Percentiles rank a stretch among this genome's conserved stretches.
Conservation (phyloP, 768 basidiomycete genomes). For the Gautieria morchelliformis region DNA sequence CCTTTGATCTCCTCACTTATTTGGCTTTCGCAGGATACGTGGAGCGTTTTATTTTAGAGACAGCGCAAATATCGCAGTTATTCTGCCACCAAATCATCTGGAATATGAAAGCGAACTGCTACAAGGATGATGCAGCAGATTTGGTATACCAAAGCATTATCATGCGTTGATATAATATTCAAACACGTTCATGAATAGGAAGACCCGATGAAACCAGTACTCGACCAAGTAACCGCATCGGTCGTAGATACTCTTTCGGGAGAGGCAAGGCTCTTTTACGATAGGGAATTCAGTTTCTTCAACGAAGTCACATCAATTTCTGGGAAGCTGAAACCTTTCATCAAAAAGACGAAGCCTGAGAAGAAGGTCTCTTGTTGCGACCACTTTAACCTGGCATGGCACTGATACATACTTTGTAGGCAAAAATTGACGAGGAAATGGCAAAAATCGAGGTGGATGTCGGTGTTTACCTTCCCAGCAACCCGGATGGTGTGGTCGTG, state of each 20-base stretch:
- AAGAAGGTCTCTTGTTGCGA: slow-evolving; percentile 63
- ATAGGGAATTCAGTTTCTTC: slow-evolving; percentile 93
- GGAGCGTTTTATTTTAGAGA: slow-evolving; percentile 91
- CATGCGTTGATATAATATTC: neutral
- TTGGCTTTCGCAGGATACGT: slow-evolving; percentile 63
- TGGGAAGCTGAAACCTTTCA: slow-evolving; percentile 91
- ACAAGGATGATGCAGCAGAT: slow-evolving; percentile 83
- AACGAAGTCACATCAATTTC: slow-evolving; percentile 96
- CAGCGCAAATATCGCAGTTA: slow-evolving; percentile 90
- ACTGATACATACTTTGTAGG: slow-evolving; percentile 34
- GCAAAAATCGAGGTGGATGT: slow-evolving; percentile 85
- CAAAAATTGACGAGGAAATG: slow-evolving; percentile 99
- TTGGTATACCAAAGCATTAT: slow-evolving; percentile 37
- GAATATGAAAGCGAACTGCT: slow-evolving; percentile 99
- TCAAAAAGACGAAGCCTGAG: slow-evolving; percentile 90
- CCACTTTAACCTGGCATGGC: neutral
- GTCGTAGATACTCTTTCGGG: slow-evolving; percentile 85
- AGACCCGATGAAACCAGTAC: slow-evolving; percentile 90
- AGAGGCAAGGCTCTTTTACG: slow-evolving; percentile 80
- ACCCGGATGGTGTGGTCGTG: slow-evolving; percentile 94
- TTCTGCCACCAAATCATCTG: slow-evolving; percentile 99
- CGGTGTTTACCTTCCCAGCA: slow-evolving; percentile 96
- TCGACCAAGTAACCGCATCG: slow-evolving; percentile 76
- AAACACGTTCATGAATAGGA: slow-evolving; percentile 38
- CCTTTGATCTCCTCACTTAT: neutral